Evolutionary conservation across 2,329 filamentous ascomycete genomes (phyloP).

Genomic region (Chaetomiaceae sp.): DNA sequence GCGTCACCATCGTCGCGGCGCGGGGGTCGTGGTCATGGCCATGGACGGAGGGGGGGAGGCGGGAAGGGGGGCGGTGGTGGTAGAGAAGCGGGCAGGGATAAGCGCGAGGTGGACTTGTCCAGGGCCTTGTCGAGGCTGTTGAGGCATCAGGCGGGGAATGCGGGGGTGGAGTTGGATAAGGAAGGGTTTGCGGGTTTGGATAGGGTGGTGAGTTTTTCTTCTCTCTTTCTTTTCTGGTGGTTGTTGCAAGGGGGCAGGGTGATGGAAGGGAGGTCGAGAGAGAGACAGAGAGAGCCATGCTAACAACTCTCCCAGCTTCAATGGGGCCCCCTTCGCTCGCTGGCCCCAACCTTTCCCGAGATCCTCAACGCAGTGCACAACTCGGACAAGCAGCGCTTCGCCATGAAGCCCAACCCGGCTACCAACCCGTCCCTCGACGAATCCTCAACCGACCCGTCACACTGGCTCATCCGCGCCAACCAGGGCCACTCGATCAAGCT

Average conservation of each 20-base stretch:
- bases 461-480: constrained; percentile 89
- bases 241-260: neutral
- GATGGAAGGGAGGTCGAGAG: neutral
- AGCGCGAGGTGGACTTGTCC: constrained; percentile 47
- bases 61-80: constrained; percentile 23
- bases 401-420: constrained; percentile 55
- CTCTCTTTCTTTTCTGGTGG: neutral
- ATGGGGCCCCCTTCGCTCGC: constrained; percentile 56
- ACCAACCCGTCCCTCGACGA: constrained; percentile 44
- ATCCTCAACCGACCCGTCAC: constrained; percentile 45
- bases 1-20: constrained; percentile 15
- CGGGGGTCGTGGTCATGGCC: constrained; percentile 24
- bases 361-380: constrained; percentile 62
- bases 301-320: constrained; percentile 37
- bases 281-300: neutral
- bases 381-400: constrained; percentile 90
- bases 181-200: constrained; percentile 57
- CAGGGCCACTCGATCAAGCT: constrained; percentile 85
- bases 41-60: constrained; percentile 28
- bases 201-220: constrained; percentile 48
- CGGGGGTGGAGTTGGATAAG: constrained; percentile 51
- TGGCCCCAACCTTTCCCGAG: constrained; percentile 72
- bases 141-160: constrained; percentile 52
- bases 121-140: constrained; percentile 51
- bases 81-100: constrained; percentile 30